phyloP scores from a whole-genome alignment of 805 yeast genomes.

The Kazachstania africana region DNA sequence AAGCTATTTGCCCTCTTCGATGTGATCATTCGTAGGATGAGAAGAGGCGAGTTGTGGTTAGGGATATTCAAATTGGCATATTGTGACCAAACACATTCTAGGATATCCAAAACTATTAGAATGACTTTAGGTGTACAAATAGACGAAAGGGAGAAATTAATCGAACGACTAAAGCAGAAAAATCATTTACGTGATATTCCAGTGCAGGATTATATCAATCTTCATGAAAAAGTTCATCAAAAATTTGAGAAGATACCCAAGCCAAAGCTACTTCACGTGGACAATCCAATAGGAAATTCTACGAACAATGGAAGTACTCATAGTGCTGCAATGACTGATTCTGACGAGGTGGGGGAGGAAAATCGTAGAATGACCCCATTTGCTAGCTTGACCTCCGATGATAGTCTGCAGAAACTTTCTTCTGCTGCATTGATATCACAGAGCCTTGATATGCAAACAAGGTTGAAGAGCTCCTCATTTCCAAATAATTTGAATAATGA shows the following conservation, averaged over 20 bases:
- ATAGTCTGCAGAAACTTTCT: conserved; percentile 10
- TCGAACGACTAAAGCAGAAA: conserved; percentile 10
- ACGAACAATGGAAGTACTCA: not conserved
- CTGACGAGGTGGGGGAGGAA: too few relatives aligned
- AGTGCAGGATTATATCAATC: too few relatives aligned
- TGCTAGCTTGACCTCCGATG: conserved; percentile 3
- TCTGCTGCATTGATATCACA: conserved; percentile 11
- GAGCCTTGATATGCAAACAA: conserved; percentile 5
- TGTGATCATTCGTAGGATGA: conserved; percentile 14
- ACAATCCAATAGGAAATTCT: not conserved
- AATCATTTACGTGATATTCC: too few relatives aligned
- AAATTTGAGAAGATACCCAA: too few relatives aligned
- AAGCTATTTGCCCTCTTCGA: conserved; percentile 22
- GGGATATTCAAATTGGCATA: conserved; percentile 6
- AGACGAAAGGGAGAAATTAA: conserved; percentile 6
- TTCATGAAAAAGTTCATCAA: too few relatives aligned
- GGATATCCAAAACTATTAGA: conserved; percentile 12
- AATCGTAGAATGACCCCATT: too few relatives aligned
- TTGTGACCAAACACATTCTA: too few relatives aligned
- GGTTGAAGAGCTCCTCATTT: not conserved
- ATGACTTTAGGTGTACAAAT: conserved; percentile 16
- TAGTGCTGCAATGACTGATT: too few relatives aligned
- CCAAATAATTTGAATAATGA: too few relatives aligned
- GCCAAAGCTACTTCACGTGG: too few relatives aligned
- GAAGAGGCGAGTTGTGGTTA: conserved; percentile 15